phyloP scores from a whole-genome alignment of 1,284 basidiomycete species.

The Cryptococcus sp. region DNA sequence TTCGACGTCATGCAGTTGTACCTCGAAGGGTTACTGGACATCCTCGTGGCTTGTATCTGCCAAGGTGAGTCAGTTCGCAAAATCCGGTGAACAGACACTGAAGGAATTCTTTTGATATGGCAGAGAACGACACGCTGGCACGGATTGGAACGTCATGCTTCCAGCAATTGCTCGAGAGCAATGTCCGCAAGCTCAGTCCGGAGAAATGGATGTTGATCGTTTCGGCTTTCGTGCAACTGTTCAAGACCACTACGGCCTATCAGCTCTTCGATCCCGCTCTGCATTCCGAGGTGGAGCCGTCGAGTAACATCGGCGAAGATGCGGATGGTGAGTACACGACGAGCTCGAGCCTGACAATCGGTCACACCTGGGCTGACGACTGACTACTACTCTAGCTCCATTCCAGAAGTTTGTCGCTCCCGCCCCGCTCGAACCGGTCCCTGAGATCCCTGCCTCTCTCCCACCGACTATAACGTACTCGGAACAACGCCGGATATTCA shows the following conservation, averaged over 20 bases:
- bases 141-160: constrained; percentile 97
- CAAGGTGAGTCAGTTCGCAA: constrained; percentile 70
- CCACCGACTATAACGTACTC: constrained; percentile 39
- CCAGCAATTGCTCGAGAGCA: constrained; percentile 93
- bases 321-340: constrained; percentile 52
- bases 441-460: constrained; percentile 30
- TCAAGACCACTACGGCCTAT: constrained; percentile 95
- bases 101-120: not conserved
- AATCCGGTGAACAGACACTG: not conserved
- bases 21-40: constrained; percentile 86
- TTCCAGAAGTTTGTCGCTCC: constrained; percentile 53
- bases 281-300: constrained; percentile 72
- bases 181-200: constrained; percentile 82
- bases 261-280: constrained; percentile 92
- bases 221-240: constrained; percentile 91
- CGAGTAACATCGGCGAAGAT: constrained; percentile 59
- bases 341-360: not conserved
- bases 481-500: constrained; percentile 88
- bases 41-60: constrained; percentile 96
- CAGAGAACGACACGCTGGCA: constrained; percentile 97
- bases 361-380: not conserved
- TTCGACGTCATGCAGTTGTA: constrained; percentile 89
- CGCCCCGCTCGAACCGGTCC: constrained; percentile 44
- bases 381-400: constrained; percentile 28
- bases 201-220: constrained; percentile 90